Conservation (phyloP, 768 basidiomycete genomes). For the Coprinopsis marcescibilis region DNA sequence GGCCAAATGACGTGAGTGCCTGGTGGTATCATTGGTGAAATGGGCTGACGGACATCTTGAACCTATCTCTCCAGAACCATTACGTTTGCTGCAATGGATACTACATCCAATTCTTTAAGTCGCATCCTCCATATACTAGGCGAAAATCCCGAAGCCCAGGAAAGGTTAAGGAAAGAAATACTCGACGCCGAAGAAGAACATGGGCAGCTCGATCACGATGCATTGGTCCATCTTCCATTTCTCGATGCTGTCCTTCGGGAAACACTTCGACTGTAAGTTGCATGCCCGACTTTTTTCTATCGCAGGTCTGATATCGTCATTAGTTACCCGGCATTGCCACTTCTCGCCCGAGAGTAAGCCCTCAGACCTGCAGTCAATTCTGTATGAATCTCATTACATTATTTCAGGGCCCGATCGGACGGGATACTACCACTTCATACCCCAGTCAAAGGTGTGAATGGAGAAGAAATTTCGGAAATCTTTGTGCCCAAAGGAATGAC, state of each 20-base stretch:
- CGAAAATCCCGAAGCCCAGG: constrained; percentile 17
- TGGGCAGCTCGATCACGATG: constrained; percentile 30
- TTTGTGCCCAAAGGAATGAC: constrained; percentile 32
- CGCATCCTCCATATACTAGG: constrained; percentile 17
- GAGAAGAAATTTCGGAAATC: constrained; percentile 25
- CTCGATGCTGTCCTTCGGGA: constrained; percentile 35
- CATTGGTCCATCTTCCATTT: constrained; percentile 29
- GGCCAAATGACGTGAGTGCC: constrained; percentile 28
- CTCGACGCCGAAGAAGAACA: constrained; percentile 19
- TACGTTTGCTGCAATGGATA: constrained; percentile 22
- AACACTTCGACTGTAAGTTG: constrained; percentile 29
- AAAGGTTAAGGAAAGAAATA: constrained; percentile 18
- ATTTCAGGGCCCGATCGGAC: constrained; percentile 18
- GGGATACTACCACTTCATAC: constrained; percentile 19
- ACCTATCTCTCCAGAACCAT: constrained; percentile 13
- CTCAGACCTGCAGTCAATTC: not conserved
- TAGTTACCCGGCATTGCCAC: constrained; percentile 21
- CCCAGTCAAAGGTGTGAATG: constrained; percentile 20
- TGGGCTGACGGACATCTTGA: not conserved
- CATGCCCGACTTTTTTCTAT: not conserved
- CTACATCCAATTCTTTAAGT: constrained; percentile 19
- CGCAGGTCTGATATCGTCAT: not conserved
- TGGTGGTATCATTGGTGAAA: not conserved
- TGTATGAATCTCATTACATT: not conserved
- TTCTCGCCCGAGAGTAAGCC: constrained; percentile 17